A percentile compares a stretch with the other conserved stretches of the same genome.
Evolutionary conservation across 495 filamentous ascomycete genomes (phyloP).

Genomic region (Elaphomyces granulatus): DNA sequence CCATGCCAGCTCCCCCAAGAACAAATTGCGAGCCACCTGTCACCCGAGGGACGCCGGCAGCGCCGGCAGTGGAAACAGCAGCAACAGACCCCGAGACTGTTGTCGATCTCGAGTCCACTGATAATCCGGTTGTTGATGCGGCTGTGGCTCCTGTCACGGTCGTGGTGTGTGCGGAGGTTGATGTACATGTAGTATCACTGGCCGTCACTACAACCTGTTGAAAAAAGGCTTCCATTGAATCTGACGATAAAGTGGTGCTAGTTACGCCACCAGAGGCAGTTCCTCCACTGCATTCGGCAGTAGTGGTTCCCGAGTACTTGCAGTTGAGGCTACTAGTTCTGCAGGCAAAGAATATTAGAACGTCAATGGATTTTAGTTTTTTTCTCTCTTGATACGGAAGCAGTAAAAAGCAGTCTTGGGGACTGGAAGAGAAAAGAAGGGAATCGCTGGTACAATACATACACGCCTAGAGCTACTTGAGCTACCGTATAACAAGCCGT

Average conservation of each 20-base stretch:
- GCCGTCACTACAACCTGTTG: neutral
- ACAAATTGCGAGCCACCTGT: constrained; percentile 6
- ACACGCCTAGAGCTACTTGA: neutral
- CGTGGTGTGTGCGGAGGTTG: constrained; percentile 3
- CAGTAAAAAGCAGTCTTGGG: neutral
- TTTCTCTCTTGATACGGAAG: no score
- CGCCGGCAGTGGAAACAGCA: constrained; percentile 5
- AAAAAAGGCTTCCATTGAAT: no score
- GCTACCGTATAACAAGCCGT: constrained; percentile 4
- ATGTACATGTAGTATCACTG: constrained; percentile 4
- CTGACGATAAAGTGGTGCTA: no score
- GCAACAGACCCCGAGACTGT: neutral
- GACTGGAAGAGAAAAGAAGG: neutral
- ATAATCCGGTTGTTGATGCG: neutral
- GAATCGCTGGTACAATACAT: neutral
- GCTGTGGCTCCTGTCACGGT: neutral
- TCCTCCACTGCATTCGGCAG: no score
- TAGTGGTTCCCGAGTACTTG: neutral
- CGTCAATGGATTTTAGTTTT: no score
- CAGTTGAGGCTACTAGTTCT: neutral
- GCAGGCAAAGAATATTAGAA: no score
- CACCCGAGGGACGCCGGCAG: constrained; percentile 8
- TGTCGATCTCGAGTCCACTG: no score
- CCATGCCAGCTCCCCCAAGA: constrained; percentile 12
- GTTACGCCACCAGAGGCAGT: no score